Evolutionary conservation across 75 land plant species (phyloP).

Genomic region (Sequoiadendron giganteum): DNA sequence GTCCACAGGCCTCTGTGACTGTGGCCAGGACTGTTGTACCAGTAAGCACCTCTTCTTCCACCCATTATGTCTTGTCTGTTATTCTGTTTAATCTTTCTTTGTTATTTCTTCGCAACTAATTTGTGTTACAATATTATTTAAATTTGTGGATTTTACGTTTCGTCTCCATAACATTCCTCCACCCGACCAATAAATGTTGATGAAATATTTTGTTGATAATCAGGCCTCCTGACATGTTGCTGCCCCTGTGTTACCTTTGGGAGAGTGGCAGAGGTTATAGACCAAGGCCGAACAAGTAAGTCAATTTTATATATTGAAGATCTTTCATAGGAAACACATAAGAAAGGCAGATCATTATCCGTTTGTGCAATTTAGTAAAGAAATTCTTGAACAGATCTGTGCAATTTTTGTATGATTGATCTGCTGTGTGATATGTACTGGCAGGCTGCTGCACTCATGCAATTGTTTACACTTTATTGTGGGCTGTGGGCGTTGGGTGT

Average conservation of each 20-base stretch:
- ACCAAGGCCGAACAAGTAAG: slow-evolving; percentile 44
- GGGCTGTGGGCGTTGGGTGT: not conserved
- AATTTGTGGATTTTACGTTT: too few species aligned
- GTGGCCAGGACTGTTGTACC: not conserved
- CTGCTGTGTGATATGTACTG: not conserved
- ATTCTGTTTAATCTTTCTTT: too few species aligned
- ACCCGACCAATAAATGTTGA: not conserved
- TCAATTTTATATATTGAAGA: not conserved
- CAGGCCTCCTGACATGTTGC: slow-evolving; percentile 39
- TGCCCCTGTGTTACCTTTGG: slow-evolving; percentile 47
- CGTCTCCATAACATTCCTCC: too few species aligned
- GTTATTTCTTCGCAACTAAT: too few species aligned
- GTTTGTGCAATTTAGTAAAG: too few species aligned
- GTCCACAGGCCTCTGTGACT: slow-evolving; percentile 16
- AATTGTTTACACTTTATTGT: not conserved
- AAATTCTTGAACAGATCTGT: not conserved
- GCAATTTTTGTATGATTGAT: not conserved
- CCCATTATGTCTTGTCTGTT: not conserved
- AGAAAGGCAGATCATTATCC: not conserved
- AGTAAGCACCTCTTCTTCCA: not conserved
- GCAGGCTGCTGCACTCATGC: not conserved
- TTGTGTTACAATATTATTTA: too few species aligned
- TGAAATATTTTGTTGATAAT: not conserved
- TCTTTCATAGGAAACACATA: not conserved
- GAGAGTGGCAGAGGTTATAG: slow-evolving; percentile 31